Base-by-base conservation (phyloP, 345 rosid species). In the Cardamine resedifolia region DNA sequence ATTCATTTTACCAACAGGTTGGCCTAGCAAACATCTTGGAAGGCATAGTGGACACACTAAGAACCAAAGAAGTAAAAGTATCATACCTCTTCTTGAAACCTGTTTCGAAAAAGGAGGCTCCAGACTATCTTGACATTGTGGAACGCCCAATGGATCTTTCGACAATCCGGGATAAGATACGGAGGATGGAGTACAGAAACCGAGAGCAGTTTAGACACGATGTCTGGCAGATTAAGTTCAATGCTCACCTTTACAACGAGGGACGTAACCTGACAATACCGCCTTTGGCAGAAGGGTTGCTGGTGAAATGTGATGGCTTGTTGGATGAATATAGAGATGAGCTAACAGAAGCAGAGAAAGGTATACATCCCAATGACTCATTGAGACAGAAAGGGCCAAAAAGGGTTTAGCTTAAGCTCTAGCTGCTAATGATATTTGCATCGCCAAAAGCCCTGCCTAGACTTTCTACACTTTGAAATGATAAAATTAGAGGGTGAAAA, bases 221-320 rank as follows among this genome's bases (percentile, higher is more conserved):
- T 43, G 87, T 95, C 7, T 87, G 86, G 85, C 97, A 88, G 86
- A 95, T 95, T 23, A 61, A 86, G 11, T 74, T 3, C 56, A 95
- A 95, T 70, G 96, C 99, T 43, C 98, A 95, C 65, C 15, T 34
- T 36, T 95, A 95, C 81, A 95, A 95, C 56, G 88, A 86, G 19
- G 73, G 89, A 43, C 88, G 96, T 50, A 83, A 95, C 81, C 97
- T 89, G 11, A 87, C 81, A 65, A 95, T 95, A 76, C 96, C 99
- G 31, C 99, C 96, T 6, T 85, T 91, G 4, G 99, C 96, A 5
- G 99, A 95, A 86, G 96, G 90, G 87, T 89, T 95, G 43, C 68
- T 95, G 70, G 96, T 90, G 81, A 66, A 90, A 4, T 95, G 96
- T 78, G 98, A 95, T 74, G 85, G 79, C 82, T 75, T 95, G 86